Evolutionary conservation across 2,329 filamentous ascomycete genomes (phyloP), one percentile per base, ranked within the genome.

Genomic region (Rasamsonia emersonii): DNA sequence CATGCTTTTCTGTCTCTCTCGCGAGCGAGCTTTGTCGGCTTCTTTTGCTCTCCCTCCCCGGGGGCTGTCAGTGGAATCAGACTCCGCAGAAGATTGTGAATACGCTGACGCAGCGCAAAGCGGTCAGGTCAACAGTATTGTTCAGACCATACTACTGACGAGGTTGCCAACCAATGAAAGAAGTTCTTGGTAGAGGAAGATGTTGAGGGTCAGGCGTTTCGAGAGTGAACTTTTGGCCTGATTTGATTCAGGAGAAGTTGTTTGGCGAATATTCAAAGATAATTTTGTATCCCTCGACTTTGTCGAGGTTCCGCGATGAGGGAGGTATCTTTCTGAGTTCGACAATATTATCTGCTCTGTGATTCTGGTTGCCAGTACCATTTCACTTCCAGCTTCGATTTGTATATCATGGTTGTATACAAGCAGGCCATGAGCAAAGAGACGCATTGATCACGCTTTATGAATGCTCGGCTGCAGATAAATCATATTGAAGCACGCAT

Each of bases 281-380:
- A 23, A 23, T 8, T n/a, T 23, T 23, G 20, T 23, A 23, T n/a
- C 8, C n/a, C 8, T 23, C n/a, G 20, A 23, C 20, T 8, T 23
- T 8, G n/a, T 23, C 20, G n/a, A 23, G 20, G 20, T n/a, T n/a
- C n/a, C n/a, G 20, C n/a, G 20, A 23, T 8, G 20, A 23, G 20
- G n/a, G 20, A 23, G 20, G 20, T 8, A 23, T 8, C 20, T 23
- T 23, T 8, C 8, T n/a, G 8, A 23, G 20, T 8, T 8, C 8
- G 20, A 23, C 20, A 23, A 23, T 8, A 23, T 23, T n/a, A 8
- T 23, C 8, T 23, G 20, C 8, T 23, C 20, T 23, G n/a, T 23
- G 20, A n/a, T 23, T n/a, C n/a, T 23, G 20, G 20, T n/a, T 23
- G 20, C 20, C 20, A 23, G 20, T 23, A n/a, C 20, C 20, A 23